These are phyloP conservation scores for Hypoxylon sp. DNA, from an alignment of 2,329 filamentous ascomycete genomes.

Conservation along the genomic window DNA sequence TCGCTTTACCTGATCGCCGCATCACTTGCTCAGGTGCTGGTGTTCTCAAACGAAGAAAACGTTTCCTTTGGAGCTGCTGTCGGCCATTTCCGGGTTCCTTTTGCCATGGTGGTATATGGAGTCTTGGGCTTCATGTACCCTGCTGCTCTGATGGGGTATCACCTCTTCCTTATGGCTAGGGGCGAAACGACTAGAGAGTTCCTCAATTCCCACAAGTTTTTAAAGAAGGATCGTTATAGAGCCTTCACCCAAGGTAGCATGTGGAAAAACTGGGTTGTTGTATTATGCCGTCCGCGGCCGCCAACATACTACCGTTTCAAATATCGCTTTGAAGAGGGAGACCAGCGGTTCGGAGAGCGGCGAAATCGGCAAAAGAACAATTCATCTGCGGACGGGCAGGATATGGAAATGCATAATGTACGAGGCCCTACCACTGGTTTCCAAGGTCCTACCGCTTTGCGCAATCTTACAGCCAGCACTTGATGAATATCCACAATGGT, in stretches of 20 bases:
- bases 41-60: conserved; percentile 73
- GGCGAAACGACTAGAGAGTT: conserved; percentile 98
- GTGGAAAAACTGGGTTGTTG: conserved; percentile 82
- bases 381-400: conserved; percentile 65
- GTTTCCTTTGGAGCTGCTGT: conserved; percentile 78
- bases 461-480: conserved; percentile 38
- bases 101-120: conserved; percentile 89
- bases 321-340: conserved; percentile 78
- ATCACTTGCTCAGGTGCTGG: conserved; percentile 82
- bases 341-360: conserved; percentile 80
- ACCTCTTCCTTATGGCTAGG: conserved; percentile 88
- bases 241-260: conserved; percentile 86
- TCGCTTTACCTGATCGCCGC: conserved; percentile 80
- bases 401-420: conserved; percentile 80
- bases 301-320: conserved; percentile 94
- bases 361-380: conserved; percentile 64
- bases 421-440: conserved; percentile 61
- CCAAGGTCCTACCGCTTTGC: conserved; percentile 65
- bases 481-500: conserved; percentile 30
- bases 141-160: conserved; percentile 85
- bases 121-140: conserved; percentile 83
- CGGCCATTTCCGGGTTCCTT: conserved; percentile 79
- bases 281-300: conserved; percentile 84
- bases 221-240: conserved; percentile 89
- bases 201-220: conserved; percentile 94